Evolutionary conservation across 305 asterid species (phyloP), one percentile per base, ranked within the genome.

Genomic region (Solanum aculeatissimum): DNA sequence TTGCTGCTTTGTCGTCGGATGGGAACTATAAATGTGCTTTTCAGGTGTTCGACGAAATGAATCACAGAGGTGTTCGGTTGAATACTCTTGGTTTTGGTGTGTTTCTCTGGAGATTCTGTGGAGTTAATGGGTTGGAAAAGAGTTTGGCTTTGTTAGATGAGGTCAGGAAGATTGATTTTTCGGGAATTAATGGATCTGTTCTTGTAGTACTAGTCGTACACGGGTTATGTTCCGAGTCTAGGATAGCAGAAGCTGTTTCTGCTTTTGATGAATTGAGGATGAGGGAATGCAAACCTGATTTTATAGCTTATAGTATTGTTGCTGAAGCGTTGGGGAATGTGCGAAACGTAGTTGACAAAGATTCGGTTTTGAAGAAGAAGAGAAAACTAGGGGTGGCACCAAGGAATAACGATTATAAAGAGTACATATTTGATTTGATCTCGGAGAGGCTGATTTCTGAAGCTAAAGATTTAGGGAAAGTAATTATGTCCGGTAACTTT

Each of bases 301-400:
- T 96, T 75, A 93, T 96, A 90, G 98, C 98, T 7, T 95, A 95
- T 70, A 95, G 99, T 85, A 84, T 93, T 57, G 98, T 94, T 29
- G 94, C 97, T 4, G 98, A 96, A 91, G 83, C 88, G 51, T 85
- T 90, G 83, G 90, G 93, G 23, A 87, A 83, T 86, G 86, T 86
- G 88, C 92, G 97, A n/a, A 86, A 57, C 23, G 92, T 88, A 66
- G 93, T 87, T 83, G 95, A 94, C 43, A 92, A 91, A 69, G 92
- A 90, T 62, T 86, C 75, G 84, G 86, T 93, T 85, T 87, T 96
- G 91, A 96, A 96, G 90, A 95, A 88, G 93, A 96, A 96, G 85
- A 92, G 99, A 18, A 96, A 93, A 90, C 85, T 95, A 60, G 98
- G 99, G 14, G 99, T 96, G 87, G 95, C 98, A 1, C 99, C 98